A percentile compares a stretch with the other conserved stretches of the same genome.
Conservation (phyloP, 2,329 filamentous ascomycete species). For the Endocalyx cinctus region DNA sequence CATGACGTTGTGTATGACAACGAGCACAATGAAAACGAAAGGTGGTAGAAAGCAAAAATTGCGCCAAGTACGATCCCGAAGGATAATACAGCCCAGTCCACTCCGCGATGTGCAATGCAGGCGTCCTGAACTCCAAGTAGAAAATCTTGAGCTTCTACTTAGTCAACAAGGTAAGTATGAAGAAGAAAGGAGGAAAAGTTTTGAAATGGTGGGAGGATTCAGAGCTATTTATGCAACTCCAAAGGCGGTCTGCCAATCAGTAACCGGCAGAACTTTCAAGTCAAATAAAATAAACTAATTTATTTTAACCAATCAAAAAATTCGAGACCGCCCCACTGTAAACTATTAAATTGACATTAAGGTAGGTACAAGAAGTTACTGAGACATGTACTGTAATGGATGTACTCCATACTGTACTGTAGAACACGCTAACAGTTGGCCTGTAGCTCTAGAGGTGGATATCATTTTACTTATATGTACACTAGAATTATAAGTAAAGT, state of each 20-base stretch:
- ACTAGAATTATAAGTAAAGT: too few species aligned
- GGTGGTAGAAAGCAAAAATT: conserved; percentile 41
- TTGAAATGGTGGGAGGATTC: conserved; percentile 8
- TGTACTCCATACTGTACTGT: too few species aligned
- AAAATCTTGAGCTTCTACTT: conserved; percentile 39
- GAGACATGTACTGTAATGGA: too few species aligned
- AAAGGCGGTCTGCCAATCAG: conserved; percentile 4
- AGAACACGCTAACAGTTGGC: too few species aligned
- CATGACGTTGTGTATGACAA: conserved; percentile 34
- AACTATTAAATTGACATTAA: too few species aligned
- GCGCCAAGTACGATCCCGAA: conserved; percentile 46
- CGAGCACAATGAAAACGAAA: conserved; percentile 40
- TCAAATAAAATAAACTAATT: too few species aligned
- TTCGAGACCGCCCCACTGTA: too few species aligned
- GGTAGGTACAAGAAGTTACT: too few species aligned
- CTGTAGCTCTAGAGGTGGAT: too few species aligned
- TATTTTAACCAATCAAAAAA: too few species aligned
- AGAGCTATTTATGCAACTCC: conserved; percentile 14
- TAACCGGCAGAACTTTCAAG: too few species aligned
- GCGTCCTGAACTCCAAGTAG: conserved; percentile 36
- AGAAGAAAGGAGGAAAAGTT: conserved; percentile 32
- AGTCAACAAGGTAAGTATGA: conserved; percentile 50
- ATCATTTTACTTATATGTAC: too few species aligned
- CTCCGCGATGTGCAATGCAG: conserved; percentile 53
- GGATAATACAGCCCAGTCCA: conserved; percentile 45